Base-by-base conservation (phyloP, 1,139 yeast genomes). In the Meyerozyma athensensis region DNA sequence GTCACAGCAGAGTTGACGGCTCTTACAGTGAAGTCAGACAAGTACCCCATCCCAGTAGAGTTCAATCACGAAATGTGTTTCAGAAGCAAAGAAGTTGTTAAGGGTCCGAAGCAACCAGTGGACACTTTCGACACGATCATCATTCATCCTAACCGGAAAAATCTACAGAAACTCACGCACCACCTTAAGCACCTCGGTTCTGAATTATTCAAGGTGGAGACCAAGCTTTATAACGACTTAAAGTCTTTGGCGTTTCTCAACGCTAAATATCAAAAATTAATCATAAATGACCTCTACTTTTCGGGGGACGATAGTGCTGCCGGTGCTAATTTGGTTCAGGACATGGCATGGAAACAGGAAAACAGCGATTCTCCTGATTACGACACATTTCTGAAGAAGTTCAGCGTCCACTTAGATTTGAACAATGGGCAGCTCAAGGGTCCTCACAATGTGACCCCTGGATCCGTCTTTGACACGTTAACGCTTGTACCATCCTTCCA, bases 1-100 rank as follows among this genome's bases (percentile, higher is more conserved):
- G 39, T 67, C 3, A 34, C 40, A 4, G 56, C 59, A 2, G 73
- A 68, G 36, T 52, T 69, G 33, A 59, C 58, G 8, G 68, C 57
- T 1, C 44, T 61, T 10, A 63, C 72, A 1, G 44, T 68, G 10
- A 49, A 59, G 31, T 61, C 73, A 2, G 53, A 54, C 8, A 55
- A 56, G 34, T 43, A 49, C 20, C 55, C 58, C 9, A 59, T 69
- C 14, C 75, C 75, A 1, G 43, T 69, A 13, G 74, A 69, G 41
- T 54, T 70, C 37, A 64, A 62, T 43, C 73, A 67, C 43, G 67
- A 62, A 32, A 56, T 67, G 52, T 52, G 69, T 10, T 65, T 59
- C 43, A 36, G 48, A 7, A 54, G 50, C 30, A 53, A 54, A 32
- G 52, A 47, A 19, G 67, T 47, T 45, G 43, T 17, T 42, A 38